These are phyloP conservation scores for Vicia villosa DNA, from an alignment of 306 rosid genomes.

Conservation along the genomic window DNA sequence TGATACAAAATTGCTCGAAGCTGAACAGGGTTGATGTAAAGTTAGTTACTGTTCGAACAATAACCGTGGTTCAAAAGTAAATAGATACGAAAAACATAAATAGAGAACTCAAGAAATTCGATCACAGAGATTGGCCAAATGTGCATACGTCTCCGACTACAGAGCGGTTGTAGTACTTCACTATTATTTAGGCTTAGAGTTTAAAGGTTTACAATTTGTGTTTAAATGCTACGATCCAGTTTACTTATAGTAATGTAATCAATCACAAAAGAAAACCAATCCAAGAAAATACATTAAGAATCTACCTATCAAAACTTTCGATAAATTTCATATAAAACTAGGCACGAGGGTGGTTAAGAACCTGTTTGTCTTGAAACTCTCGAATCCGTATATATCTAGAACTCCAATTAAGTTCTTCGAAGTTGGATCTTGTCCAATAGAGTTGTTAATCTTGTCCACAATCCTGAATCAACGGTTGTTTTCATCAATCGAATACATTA, in stretches of 20 bases:
- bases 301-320: no score
- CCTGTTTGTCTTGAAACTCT: conserved; percentile 99
- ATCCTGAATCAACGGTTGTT: conserved; percentile 60
- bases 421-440: conserved; percentile 91
- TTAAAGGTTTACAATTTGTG: no score
- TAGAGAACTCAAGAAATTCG: background rate
- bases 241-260: conserved; percentile 2
- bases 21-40: conserved; percentile 52
- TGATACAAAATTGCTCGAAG: conserved; percentile 97
- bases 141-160: background rate
- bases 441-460: conserved; percentile 80
- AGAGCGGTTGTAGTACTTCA: no score
- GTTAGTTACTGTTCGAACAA: conserved; percentile 4
- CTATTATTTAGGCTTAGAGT: no score
- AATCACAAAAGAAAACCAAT: no score
- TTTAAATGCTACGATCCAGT: background rate
- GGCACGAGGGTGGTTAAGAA: conserved; percentile 64
- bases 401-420: conserved; percentile 87
- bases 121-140: background rate
- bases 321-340: conserved; percentile 43
- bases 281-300: no score
- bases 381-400: conserved; percentile 97
- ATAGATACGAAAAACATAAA: background rate
- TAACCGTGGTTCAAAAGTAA: background rate
- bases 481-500: conserved; percentile 27